Base-by-base conservation (phyloP, 2,329 filamentous ascomycete species). In the Epichloe amarillans region DNA sequence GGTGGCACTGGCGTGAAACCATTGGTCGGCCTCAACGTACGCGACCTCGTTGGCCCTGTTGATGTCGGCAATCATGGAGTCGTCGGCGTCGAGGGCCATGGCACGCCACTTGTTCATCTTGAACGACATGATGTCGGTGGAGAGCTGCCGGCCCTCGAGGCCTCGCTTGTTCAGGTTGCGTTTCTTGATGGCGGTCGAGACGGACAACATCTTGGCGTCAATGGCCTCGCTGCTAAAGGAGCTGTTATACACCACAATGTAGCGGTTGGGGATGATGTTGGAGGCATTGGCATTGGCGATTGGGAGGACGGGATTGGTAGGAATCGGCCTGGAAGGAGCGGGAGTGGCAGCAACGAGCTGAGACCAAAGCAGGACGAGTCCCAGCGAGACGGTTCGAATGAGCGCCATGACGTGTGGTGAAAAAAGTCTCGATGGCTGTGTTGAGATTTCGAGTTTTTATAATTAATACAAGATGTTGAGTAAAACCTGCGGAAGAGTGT, bases 181-280 rank as follows among this genome's bases (percentile, higher is more conserved):
- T 66, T 76, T 80, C 62, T 73, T 67, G 51, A 83, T 63, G 43
- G 72, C 63, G 41, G 69, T 60, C 51, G 67, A 70, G 59, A 80
- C 70, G 51, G 64, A 68, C 35, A 68, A 63, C 59, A 77, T 66
- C 62, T 79, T 75, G 46, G 70, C 66, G 38, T 67, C 63, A 58
- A 83, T 73, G 38, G 67, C 66, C 15, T 70, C 71, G 21, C 72
- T 66, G 54, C 66, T 68, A 56, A 72, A 73, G 50, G 71, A 73
- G 55, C 69, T 69, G 63, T 82, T 79, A 69, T 82, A 83, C 52
- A 84, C 79, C 50, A 83, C 79, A 54, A 84, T 83, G 64, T 81
- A 84, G 46, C 71, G 69, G 66, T 77, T 74, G 37, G 75, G 66
- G 46, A 83, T 72, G 52, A 75, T 64, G 57, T 79, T 67, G 10